phyloP scores from a whole-genome alignment of 2,329 filamentous ascomycete species.

The Tricladium varicosporioides region DNA sequence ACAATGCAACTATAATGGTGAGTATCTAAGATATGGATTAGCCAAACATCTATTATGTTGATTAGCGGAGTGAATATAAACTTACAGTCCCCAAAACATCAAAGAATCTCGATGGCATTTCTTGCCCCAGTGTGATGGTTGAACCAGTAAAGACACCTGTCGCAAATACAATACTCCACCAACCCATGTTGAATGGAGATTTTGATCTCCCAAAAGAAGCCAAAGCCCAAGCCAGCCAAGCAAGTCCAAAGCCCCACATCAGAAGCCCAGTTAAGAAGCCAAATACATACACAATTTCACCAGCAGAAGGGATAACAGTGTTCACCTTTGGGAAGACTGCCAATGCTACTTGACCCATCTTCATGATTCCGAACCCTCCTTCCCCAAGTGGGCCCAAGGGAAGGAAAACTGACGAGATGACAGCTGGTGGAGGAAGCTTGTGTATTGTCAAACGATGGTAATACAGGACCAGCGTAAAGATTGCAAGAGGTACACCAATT shows the following conservation, averaged over 20 bases:
- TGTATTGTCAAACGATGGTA: constrained; percentile 54
- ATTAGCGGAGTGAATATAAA: constrained; percentile 1
- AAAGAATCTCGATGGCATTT: constrained; percentile 55
- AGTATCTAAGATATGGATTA: constrained; percentile 39
- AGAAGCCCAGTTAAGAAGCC: constrained; percentile 51
- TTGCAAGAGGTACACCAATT: constrained; percentile 56
- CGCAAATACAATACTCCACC: constrained; percentile 60
- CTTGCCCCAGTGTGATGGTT: constrained; percentile 45
- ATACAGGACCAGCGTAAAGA: constrained; percentile 63
- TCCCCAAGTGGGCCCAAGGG: constrained; percentile 65
- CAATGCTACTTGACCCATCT: constrained; percentile 13
- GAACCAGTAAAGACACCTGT: constrained; percentile 52
- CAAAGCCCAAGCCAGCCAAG: constrained; percentile 52
- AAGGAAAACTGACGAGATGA: constrained; percentile 64
- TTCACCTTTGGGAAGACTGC: constrained; percentile 11
- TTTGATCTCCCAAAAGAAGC: constrained; percentile 43
- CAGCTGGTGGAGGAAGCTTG: constrained; percentile 61
- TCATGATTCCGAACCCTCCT: constrained; percentile 52
- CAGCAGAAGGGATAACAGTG: constrained; percentile 38
- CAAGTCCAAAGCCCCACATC: constrained; percentile 53
- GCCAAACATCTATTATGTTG: not conserved
- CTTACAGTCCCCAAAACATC: constrained; percentile 51
- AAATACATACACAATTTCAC: constrained; percentile 55
- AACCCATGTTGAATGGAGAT: constrained; percentile 59
- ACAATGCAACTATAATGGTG: constrained; percentile 46